A percentile compares a stretch with the other conserved stretches of the same genome.
Conservation (phyloP, 2,329 filamentous ascomycete genomes). For the Whalleya microplaca region DNA sequence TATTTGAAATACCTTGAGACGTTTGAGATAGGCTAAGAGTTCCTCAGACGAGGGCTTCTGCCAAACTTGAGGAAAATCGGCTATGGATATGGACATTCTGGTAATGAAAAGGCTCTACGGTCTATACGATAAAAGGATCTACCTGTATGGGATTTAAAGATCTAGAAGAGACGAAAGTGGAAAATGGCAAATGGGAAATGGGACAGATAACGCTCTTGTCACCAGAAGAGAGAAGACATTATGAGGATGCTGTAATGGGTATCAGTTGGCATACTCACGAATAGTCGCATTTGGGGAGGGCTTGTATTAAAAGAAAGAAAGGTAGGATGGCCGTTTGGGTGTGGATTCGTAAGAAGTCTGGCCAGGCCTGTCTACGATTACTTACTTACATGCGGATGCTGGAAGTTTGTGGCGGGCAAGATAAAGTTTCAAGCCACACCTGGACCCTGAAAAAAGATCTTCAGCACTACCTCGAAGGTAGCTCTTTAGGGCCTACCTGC, state of each 20-base stretch:
- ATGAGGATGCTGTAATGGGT: constrained; percentile 5
- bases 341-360: constrained; percentile 7
- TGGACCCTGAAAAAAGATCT: constrained; percentile 3
- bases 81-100: constrained; percentile 41
- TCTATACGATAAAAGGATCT: constrained; percentile 8
- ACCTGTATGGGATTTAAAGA: not conserved
- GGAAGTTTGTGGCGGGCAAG: not conserved
- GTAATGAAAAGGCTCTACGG: constrained; percentile 2
- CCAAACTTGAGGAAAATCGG: constrained; percentile 82
- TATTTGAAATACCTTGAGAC: constrained; percentile 51
- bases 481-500: not conserved
- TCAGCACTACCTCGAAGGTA: not conserved
- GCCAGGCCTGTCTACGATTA: constrained; percentile 15
- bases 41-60: constrained; percentile 69
- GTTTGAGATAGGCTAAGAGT: constrained; percentile 67
- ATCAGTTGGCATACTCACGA: constrained; percentile 12
- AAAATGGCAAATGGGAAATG: constrained; percentile 5
- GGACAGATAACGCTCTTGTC: constrained; percentile 4
- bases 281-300: not conserved
- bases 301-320: constrained; percentile 9
- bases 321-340: constrained; percentile 1
- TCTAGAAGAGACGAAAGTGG: constrained; percentile 2
- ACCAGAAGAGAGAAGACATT: constrained; percentile 19
- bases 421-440: constrained; percentile 17
- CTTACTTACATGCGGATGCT: constrained; percentile 1